These are phyloP conservation scores for Lojkania enalia DNA, from an alignment of 2,329 filamentous ascomycete species.

Conservation along the genomic window DNA sequence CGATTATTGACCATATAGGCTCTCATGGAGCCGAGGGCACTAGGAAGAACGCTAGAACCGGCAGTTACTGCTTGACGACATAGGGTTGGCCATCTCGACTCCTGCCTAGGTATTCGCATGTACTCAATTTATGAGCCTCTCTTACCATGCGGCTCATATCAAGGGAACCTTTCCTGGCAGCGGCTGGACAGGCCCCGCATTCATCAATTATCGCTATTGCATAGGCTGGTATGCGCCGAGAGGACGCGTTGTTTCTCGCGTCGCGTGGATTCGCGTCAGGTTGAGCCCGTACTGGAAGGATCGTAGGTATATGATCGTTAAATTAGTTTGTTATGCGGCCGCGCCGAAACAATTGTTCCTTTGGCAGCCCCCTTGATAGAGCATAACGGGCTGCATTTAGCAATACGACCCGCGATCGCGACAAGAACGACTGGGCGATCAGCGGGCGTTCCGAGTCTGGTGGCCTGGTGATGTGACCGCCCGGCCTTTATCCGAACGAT, in stretches of 20 bases:
- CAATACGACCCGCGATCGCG: conserved; percentile 28
- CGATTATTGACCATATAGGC: too few relatives aligned
- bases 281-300: conserved; percentile 29
- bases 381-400: conserved; percentile 19
- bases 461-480: neutral
- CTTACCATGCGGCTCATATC: too few relatives aligned
- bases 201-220: conserved; percentile 15
- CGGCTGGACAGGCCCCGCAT: too few relatives aligned
- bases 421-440: conserved; percentile 6
- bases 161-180: too few relatives aligned
- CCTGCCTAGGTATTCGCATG: too few relatives aligned
- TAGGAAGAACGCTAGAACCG: too few relatives aligned
- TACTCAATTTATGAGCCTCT: too few relatives aligned
- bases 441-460: neutral
- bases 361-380: neutral
- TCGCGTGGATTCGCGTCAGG: conserved; percentile 28
- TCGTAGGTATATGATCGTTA: too few relatives aligned
- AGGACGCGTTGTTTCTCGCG: conserved; percentile 20
- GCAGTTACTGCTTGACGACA: too few relatives aligned
- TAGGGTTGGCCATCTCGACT: too few relatives aligned
- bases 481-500: too few relatives aligned
- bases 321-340: conserved; percentile 33
- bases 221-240: conserved; percentile 21
- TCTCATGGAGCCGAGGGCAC: too few relatives aligned
- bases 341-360: conserved; percentile 12